Evolutionary conservation across 208 protist genomes (phyloP).

Genomic region (Trypanosoma scelopori): DNA sequence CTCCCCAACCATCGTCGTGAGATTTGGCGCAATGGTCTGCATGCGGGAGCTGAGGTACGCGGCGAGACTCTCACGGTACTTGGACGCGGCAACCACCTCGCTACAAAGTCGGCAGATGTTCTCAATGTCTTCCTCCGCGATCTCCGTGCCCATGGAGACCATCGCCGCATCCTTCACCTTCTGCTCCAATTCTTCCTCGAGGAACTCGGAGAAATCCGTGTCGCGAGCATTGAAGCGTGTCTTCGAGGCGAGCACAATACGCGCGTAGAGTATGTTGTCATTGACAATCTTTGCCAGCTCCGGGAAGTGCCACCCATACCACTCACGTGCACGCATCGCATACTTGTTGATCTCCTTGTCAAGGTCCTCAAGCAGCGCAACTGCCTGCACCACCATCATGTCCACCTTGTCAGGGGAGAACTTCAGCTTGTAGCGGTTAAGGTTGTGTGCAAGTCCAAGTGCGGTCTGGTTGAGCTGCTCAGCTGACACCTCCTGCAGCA

Average conservation of each 20-base stretch:
- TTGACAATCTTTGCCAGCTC: conserved; percentile 97
- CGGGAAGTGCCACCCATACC: conserved; percentile 99
- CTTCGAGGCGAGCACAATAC: conserved; percentile 91
- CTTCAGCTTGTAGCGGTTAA: conserved; percentile 99
- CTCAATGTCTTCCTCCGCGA: conserved; percentile 94
- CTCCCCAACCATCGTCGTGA: conserved; percentile 98
- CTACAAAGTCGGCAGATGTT: conserved; percentile 94
- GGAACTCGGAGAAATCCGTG: conserved; percentile 94
- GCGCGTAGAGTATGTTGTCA: conserved; percentile 97
- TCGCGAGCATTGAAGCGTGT: conserved; percentile 90
- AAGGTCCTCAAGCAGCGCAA: conserved; percentile 98
- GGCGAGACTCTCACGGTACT: conserved; percentile 94
- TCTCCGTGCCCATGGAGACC: conserved; percentile 99
- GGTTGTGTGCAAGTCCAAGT: conserved; percentile 98
- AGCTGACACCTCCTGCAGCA: conserved; percentile 89
- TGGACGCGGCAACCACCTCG: conserved; percentile 90
- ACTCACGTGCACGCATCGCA: conserved; percentile 98
- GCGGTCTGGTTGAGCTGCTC: conserved; percentile 94
- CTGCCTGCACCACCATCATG: conserved; percentile 99
- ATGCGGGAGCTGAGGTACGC: conserved; percentile 98
- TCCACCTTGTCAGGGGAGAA: conserved; percentile 99
- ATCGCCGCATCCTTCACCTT: conserved; percentile 96
- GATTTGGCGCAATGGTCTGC: conserved; percentile 98
- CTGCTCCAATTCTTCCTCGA: conserved; percentile 95
- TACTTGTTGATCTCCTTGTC: conserved; percentile 99